Base-by-base conservation (phyloP, 2,329 filamentous ascomycete species). In the Torrubiella hemipterigena region DNA sequence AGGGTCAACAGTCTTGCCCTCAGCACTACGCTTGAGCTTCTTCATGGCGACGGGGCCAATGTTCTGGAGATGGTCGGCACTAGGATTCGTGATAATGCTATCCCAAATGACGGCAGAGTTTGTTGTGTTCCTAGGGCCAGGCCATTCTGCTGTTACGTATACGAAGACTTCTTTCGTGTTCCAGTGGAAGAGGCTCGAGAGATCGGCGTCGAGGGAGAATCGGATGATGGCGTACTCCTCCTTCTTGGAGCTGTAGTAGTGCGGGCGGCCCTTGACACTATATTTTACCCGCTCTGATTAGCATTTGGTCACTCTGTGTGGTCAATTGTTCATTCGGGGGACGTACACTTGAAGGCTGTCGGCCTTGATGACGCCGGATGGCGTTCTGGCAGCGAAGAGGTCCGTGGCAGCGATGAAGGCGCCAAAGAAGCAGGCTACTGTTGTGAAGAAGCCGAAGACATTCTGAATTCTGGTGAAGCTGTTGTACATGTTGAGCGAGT, bases 121-220 rank as follows among this genome's bases (percentile, higher is more conserved):
- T 39, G 60, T 62, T 34, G 46, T 52, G 42, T 59, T 60, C 35
- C 43, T 48, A 30, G 50, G 36, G 26, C 48, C 45, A 17, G 67
- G 63, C 75, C 75, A 80, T 46, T 77, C 78, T 33, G 89, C 89
- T 33, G 85, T 89, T 36, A 98, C 77, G 63, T 94, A 98, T 55
- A 95, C 77, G 61, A 96, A 98, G 48, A 98, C 64, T 61, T 96
- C 84, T 59, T 98, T 98, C 14, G 93, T 98, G 68, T 98, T 98
- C 91, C 89, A 98, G 51, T 83, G 93, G 71, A 96, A 96, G 46
- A 98, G 82, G 26, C 80, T 80, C 38, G 77, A 81, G 38, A 98
- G 73, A 61, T 98, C 89, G 32, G 87, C 81, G 49, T 94, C 81
- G 37, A 98, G 71, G 48, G 87, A 83, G 67, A 98, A 98, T 54